Evolutionary conservation across 2,329 filamentous ascomycete species (phyloP), one percentile per base, ranked within the genome.

Genomic region (Arthroderma sp.): DNA sequence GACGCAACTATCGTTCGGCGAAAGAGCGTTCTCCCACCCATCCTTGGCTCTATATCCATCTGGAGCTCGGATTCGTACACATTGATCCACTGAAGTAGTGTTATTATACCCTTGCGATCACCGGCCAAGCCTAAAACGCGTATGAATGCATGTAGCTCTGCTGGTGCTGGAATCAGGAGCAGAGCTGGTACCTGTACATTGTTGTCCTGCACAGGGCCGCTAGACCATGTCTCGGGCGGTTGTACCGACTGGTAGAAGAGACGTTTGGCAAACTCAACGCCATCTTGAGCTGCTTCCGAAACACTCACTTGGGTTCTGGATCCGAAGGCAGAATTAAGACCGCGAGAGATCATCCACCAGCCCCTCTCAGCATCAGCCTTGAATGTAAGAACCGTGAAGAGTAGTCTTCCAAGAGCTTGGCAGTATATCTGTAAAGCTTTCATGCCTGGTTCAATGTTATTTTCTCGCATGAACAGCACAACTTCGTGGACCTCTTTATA

Each of bases 61-160:
- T 59, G 58, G 11, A 70, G 47, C 4, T 58, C 52, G 29, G 48
- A 38, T 9, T 57, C 55, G 47, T 57, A 60, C 37, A 52, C 52
- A 29, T 55, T 60, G 62, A 70, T 68, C 66, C 66, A 68, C 8
- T 55, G 57, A 36, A 70, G 52, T 22, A 70, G 53, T 40, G 57
- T 56, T 31, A 68, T 43, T 15, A 70, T 46, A 8, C 62, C 61
- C 33, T 64, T 56, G 36, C 60, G 58, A 44, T 70, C 67, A 45
- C 57, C 57, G 4, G 59, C 57, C 4, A 59, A 49, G 7, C 67
- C 67, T 8, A 70, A 54, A 29, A 61, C 60, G 36, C 66, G 57
- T 38, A 68, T 58, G 46, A 67, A 66, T 4, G 56, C 55, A 53
- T 70, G 67, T 8, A 70, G 55, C 8, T 55, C 52, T 32, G 62